Percentiles rank a stretch among this genome's conserved stretches.
These are phyloP conservation scores for Tolypocladium ophioglossoides DNA, from an alignment of 2,329 filamentous ascomycete genomes.

Conservation along the genomic window DNA sequence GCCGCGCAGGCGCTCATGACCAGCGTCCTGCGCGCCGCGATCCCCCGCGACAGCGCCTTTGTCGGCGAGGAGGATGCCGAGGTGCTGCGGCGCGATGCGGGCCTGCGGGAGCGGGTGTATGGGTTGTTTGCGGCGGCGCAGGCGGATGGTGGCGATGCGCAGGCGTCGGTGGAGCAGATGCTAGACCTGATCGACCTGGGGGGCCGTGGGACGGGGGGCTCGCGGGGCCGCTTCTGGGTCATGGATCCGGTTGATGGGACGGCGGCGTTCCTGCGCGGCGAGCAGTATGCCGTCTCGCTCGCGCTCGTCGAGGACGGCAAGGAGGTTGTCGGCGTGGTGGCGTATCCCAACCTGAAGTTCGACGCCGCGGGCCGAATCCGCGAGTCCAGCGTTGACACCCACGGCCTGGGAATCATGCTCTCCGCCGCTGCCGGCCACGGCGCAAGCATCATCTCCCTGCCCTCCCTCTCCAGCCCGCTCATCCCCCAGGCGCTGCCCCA, in stretches of 20 bases:
- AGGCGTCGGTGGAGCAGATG: slow-evolving; percentile 39
- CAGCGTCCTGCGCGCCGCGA: slow-evolving; percentile 38
- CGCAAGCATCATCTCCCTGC: slow-evolving; percentile 15
- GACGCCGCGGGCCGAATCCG: slow-evolving; percentile 20
- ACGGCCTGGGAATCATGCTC: slow-evolving; percentile 25
- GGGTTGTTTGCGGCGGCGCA: slow-evolving; percentile 31
- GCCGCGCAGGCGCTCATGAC: slow-evolving; percentile 53
- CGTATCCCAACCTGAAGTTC: slow-evolving; percentile 46
- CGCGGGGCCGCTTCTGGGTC: slow-evolving; percentile 41
- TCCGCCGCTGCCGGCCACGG: slow-evolving; percentile 21
- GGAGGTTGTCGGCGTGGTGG: slow-evolving; percentile 48
- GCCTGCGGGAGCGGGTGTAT: slow-evolving; percentile 43
- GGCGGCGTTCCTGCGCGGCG: slow-evolving; percentile 46
- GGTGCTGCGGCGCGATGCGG: slow-evolving; percentile 35
- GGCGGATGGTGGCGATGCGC: slow-evolving; percentile 1
- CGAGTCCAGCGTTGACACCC: slow-evolving; percentile 20
- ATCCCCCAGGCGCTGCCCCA: slow-evolving; percentile 9
- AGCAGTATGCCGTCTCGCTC: slow-evolving; percentile 54
- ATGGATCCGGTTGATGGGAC: slow-evolving; percentile 58
- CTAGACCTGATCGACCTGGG: slow-evolving; percentile 52
- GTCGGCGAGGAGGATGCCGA: slow-evolving; percentile 51
- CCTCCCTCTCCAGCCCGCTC: slow-evolving; percentile 7
- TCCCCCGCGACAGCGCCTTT: slow-evolving; percentile 41
- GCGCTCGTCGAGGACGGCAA: slow-evolving; percentile 45
- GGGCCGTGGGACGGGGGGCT: slow-evolving; percentile 26